These are phyloP conservation scores for Neofusicoccum kwambonambiense DNA, from an alignment of 2,329 filamentous ascomycete species.

Conservation along the genomic window DNA sequence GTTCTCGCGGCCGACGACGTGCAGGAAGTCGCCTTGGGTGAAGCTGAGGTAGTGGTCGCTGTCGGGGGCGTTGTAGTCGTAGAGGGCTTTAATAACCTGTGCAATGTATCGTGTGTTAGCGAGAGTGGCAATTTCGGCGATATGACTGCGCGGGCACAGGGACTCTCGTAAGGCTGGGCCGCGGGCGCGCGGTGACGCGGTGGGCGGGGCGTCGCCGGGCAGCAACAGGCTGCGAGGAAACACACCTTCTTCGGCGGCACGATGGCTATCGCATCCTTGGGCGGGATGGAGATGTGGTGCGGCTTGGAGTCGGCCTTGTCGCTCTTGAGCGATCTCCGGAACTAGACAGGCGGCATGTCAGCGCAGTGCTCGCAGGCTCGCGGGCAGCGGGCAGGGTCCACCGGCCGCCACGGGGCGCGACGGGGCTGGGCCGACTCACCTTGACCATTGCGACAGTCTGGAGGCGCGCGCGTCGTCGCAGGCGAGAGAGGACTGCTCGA, in stretches of 20 bases:
- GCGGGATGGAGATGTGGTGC: conserved; percentile 72
- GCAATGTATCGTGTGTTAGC: conserved; percentile 22
- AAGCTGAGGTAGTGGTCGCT: conserved; percentile 71
- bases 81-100: conserved; percentile 94
- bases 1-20: conserved; percentile 94
- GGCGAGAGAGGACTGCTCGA: conserved; percentile 4
- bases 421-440: conserved; percentile 22
- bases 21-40: conserved; percentile 93
- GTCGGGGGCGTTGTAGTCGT: conserved; percentile 78
- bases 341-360: conserved; percentile 32
- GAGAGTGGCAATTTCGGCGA: conserved; percentile 23
- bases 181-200: conserved; percentile 13
- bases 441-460: conserved; percentile 25
- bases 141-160: conserved; percentile 17
- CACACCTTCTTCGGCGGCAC: conserved; percentile 88
- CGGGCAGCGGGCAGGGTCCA: conserved; percentile 12
- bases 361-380: conserved; percentile 4
- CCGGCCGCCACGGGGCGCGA: conserved; percentile 16
- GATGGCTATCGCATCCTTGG: conserved; percentile 84
- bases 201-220: conserved; percentile 7
- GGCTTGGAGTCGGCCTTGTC: conserved; percentile 72
- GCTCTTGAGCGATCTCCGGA: conserved; percentile 86
- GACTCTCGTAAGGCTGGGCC: conserved; percentile 17
- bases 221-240: conserved; percentile 23
- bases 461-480: neutral